A percentile compares a stretch with the other conserved stretches of the same genome.
These are phyloP conservation scores for Lactarius indigo DNA, from an alignment of 768 basidiomycete species.

Conservation along the genomic window DNA sequence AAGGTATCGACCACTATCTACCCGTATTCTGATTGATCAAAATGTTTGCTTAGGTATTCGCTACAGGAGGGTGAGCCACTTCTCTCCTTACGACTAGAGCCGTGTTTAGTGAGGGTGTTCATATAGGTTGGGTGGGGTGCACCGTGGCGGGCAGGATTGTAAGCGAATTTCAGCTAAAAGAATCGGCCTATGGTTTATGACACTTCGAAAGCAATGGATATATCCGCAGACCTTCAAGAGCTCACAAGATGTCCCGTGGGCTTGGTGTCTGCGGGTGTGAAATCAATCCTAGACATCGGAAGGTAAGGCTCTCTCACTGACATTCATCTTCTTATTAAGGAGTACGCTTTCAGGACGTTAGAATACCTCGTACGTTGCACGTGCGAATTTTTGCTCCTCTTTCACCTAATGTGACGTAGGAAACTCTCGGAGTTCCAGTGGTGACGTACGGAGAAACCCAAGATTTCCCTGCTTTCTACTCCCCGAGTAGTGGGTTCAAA, in stretches of 20 bases:
- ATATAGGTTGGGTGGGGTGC: slow-evolving; percentile 77
- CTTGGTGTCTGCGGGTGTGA: slow-evolving; percentile 89
- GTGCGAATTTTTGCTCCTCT: neutral
- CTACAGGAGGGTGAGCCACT: slow-evolving; percentile 78
- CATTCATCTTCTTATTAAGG: neutral
- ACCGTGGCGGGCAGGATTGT: slow-evolving; percentile 71
- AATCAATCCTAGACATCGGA: slow-evolving; percentile 92
- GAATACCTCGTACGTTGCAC: slow-evolving; percentile 62
- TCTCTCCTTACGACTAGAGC: slow-evolving; percentile 1
- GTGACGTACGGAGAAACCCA: slow-evolving; percentile 67
- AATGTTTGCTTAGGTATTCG: slow-evolving; percentile 57
- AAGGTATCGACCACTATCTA: slow-evolving; percentile 45
- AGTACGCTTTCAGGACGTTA: slow-evolving; percentile 51
- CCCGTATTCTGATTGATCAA: slow-evolving; percentile 19
- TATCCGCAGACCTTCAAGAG: slow-evolving; percentile 92
- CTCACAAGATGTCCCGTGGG: slow-evolving; percentile 87
- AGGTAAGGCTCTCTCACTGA: slow-evolving; percentile 39
- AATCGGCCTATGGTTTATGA: neutral
- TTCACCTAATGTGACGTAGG: slow-evolving; percentile 44
- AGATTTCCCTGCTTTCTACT: slow-evolving; percentile 96
- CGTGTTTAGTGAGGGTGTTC: slow-evolving; percentile 7
- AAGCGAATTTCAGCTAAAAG: slow-evolving; percentile 21
- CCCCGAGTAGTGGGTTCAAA: slow-evolving; percentile 76
- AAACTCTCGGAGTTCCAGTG: slow-evolving; percentile 93
- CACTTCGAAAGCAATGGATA: slow-evolving; percentile 69